Conservation (phyloP, 345 rosid species). For the Brassica carinata region DNA sequence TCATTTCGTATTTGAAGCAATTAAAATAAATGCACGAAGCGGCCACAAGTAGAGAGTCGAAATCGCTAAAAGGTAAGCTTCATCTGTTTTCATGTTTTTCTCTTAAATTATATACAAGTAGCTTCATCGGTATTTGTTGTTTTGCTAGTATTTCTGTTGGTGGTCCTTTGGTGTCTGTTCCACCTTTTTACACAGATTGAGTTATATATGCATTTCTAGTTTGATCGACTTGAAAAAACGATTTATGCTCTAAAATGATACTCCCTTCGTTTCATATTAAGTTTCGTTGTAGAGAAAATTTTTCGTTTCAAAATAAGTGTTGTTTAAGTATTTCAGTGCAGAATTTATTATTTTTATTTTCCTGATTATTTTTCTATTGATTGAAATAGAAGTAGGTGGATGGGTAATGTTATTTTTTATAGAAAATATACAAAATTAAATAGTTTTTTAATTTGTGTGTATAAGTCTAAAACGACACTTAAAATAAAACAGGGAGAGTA, state of each 20-base stretch:
- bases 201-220: not conserved
- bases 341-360: too few relatives aligned
- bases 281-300: too few relatives aligned
- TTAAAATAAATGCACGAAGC: not conserved
- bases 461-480: too few relatives aligned
- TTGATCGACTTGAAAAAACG: not conserved
- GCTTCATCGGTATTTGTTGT: not conserved
- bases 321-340: too few relatives aligned
- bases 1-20: not conserved
- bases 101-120: not conserved
- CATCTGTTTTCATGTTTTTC: not conserved
- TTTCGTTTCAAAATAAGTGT: too few relatives aligned
- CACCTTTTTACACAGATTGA: not conserved
- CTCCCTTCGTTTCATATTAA: too few relatives aligned
- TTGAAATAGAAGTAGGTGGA: too few relatives aligned
- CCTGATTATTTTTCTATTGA: too few relatives aligned
- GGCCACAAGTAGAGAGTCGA: not conserved
- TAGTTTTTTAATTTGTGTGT: too few relatives aligned
- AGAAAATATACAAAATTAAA: too few relatives aligned
- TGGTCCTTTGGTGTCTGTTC: constrained; percentile 1
- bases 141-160: not conserved
- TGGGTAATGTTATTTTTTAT: too few relatives aligned
- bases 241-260: not conserved
- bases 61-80: not conserved
- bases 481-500: too few relatives aligned